Base-by-base conservation (phyloP, 768 basidiomycete species). In the Serpula lacrymans region DNA sequence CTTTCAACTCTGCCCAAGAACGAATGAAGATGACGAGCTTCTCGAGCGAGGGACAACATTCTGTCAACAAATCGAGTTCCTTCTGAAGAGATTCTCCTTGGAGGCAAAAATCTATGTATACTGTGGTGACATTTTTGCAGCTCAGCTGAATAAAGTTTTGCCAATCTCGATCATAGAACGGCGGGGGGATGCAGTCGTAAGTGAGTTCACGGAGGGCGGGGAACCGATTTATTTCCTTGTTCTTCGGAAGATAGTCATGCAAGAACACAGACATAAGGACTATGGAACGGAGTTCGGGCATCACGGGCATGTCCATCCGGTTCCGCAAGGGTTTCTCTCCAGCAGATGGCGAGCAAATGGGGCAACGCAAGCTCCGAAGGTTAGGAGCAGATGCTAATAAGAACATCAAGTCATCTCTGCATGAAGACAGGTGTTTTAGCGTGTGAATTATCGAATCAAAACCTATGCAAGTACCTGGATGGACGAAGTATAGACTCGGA, bases 141-240 rank as follows among this genome's bases (percentile, higher is more conserved):
- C 48, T 60, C 27, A 46, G 25, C 36, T 42, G 50, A 26, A 60
- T 33, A 20, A 60, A 59, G 18, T 45, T 49, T 34, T 48, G 58
- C 57, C 59, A 59, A n/a, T 47, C 46, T n/a, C 48, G 22, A 13
- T 56, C 56, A 16, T 55, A 50, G 36, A 58, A 59, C 14, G 57
- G 56, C 2, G 53, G 59, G 4, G 59, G 59, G 17, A 55, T 59
- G 32, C 59, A 59, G 26, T 59, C 59, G n/a, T 61, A 59, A 9
- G 51, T 55, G 22, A 60, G 57, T 28, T 55, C 52, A 25, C 59
- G 51, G 27, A 60, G 57, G 21, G 59, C 53, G 23, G 58, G 57
- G 26, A 60, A 39, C 23, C 50, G 54, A 32, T 61, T 61, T 27
- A 41, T 46, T 23, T 51, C 42, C 27, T 53, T 59, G 27, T 61